These are phyloP conservation scores for Saccharum spontaneum DNA, from an alignment of 176 grass and related monocot genomes.

Conservation along the genomic window DNA sequence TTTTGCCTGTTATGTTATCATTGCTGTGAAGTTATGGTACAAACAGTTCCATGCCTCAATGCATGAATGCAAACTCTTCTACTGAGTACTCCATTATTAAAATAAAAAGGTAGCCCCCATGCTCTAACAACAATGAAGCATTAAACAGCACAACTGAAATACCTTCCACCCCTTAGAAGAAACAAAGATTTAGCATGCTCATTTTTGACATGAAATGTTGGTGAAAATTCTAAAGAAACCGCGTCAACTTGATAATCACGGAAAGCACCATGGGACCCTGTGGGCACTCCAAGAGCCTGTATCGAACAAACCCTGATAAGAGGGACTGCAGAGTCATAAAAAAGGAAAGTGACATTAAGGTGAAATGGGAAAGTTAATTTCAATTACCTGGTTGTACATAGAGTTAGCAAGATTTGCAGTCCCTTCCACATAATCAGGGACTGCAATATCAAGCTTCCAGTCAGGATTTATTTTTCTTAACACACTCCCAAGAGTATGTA, in stretches of 20 bases:
- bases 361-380: background rate
- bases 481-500: slow-evolving; percentile 67
- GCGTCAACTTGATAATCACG: slow-evolving; percentile 98
- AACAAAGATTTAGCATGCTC: slow-evolving; percentile 76
- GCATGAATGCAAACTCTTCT: background rate
- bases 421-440: slow-evolving; percentile 73
- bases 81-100: slow-evolving; percentile 12
- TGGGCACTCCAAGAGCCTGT: slow-evolving; percentile 88
- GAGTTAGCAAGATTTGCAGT: slow-evolving; percentile 80
- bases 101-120: background rate
- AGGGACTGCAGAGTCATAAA: slow-evolving; percentile 17
- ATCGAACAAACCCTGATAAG: slow-evolving; percentile 37
- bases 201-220: slow-evolving; percentile 68
- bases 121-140: background rate
- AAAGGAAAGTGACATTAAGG: slow-evolving; percentile 1
- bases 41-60: slow-evolving; percentile 2
- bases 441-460: slow-evolving; percentile 82
- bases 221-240: slow-evolving; percentile 81
- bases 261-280: slow-evolving; percentile 89
- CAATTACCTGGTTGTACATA: slow-evolving; percentile 88
- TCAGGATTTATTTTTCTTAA: slow-evolving; percentile 78
- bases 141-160: background rate
- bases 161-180: slow-evolving; percentile 87
- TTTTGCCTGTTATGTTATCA: background rate
- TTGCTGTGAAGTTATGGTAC: background rate